Evolutionary conservation across 1,284 basidiomycete species (phyloP).

Genomic region (Entoloma clypeatum): DNA sequence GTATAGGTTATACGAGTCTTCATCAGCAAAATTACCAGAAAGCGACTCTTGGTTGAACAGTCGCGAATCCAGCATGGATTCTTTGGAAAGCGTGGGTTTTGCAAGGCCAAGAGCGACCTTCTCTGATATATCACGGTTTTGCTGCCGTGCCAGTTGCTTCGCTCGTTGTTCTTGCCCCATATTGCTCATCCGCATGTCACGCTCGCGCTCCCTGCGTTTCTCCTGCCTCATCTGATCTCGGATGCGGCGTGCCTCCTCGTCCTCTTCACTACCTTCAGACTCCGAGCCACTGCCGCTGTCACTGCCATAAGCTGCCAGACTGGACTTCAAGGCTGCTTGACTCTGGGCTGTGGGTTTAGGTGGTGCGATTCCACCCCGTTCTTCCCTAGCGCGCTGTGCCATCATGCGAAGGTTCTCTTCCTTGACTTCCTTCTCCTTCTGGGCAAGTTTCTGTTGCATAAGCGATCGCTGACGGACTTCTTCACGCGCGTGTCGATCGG

Average conservation of each 20-base stretch:
- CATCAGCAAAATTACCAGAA: slow-evolving; percentile 79
- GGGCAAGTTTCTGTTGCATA: slow-evolving; percentile 97
- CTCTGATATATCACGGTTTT: slow-evolving; percentile 98
- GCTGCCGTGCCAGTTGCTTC: slow-evolving; percentile 91
- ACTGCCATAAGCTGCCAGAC: slow-evolving; percentile 83
- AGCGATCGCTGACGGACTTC: slow-evolving; percentile 94
- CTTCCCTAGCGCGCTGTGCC: slow-evolving; percentile 93
- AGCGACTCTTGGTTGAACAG: slow-evolving; percentile 96
- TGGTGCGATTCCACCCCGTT: slow-evolving; percentile 79
- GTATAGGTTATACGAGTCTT: slow-evolving; percentile 92
- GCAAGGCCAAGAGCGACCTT: slow-evolving; percentile 97
- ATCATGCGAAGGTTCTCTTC: slow-evolving; percentile 94
- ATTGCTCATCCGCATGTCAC: slow-evolving; percentile 98
- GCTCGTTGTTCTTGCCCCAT: slow-evolving; percentile 98
- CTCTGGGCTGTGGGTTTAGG: slow-evolving; percentile 56
- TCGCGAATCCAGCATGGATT: slow-evolving; percentile 94
- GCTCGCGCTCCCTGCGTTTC: slow-evolving; percentile 90
- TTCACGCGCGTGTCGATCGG: slow-evolving; percentile 97
- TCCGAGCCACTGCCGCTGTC: slow-evolving; percentile 57
- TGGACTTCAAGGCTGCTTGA: slow-evolving; percentile 67
- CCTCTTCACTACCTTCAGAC: slow-evolving; percentile 59
- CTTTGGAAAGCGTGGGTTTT: slow-evolving; percentile 93
- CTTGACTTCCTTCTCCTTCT: slow-evolving; percentile 96
- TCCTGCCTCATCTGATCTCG: slow-evolving; percentile 90
- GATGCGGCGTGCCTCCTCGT: slow-evolving; percentile 82